Evolutionary conservation across 208 protist genomes (phyloP).

Genomic region (Trypanosoma scelopori): DNA sequence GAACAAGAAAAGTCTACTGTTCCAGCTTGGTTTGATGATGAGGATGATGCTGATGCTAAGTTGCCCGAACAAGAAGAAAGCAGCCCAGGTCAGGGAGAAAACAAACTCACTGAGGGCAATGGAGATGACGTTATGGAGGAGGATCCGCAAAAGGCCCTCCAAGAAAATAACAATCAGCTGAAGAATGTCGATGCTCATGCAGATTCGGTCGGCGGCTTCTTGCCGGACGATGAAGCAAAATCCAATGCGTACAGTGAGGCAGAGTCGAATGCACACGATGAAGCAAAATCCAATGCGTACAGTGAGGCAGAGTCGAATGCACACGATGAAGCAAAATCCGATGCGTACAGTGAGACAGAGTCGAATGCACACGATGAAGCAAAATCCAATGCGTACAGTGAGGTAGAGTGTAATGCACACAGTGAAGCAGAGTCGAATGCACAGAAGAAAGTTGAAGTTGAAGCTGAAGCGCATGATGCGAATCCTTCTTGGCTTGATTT

Average conservation of each 20-base stretch:
- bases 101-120: not conserved
- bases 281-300: no score
- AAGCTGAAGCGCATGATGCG: conserved; percentile 8
- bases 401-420: not conserved
- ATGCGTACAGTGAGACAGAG: no score
- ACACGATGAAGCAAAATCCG: not conserved
- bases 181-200: no score
- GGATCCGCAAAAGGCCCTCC: no score
- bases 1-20: not conserved
- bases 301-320: not conserved
- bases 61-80: not conserved
- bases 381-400: not conserved
- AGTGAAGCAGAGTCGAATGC: conserved; percentile 1
- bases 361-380: not conserved
- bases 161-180: no score
- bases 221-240: no score
- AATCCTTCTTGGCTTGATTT: conserved; percentile 20
- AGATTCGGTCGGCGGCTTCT: no score
- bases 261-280: no score
- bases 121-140: not conserved
- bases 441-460: conserved; percentile 1
- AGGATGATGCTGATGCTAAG: not conserved
- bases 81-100: not conserved
- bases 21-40: conserved; percentile 12
- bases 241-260: no score